Evolutionary conservation across 2,329 filamentous ascomycete species (phyloP), one percentile per base, ranked within the genome.

Genomic region (Gnomoniopsis sp.): DNA sequence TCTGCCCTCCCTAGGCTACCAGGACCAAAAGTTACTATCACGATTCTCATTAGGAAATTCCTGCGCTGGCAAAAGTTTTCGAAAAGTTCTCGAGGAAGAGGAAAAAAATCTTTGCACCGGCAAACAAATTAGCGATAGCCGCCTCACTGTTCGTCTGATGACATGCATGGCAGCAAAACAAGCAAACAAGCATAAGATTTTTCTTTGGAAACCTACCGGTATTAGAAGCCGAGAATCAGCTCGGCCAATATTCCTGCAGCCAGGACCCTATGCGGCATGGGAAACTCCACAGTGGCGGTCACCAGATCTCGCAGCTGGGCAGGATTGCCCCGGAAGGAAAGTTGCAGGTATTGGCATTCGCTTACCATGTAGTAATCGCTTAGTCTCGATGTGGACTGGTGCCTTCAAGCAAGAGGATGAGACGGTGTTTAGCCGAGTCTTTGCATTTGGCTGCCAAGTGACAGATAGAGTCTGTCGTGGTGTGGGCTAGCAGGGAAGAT

Each of bases 221-320:
- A n/a, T n/a, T 10, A 23, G 19, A 23, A 21, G 19, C 44, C 44
- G 44, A 26, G 12, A 3, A 15, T 47, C 21, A 47, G 44, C 21
- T 11, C 8, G 44, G 44, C 44, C 44, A 30, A 30, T 15, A n/a
- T 43, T 55, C 53, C 21, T 30, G 36, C 34, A 21, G 38, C 48
- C 38, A 26, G 21, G 19, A 47, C 12, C 44, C 11, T 19, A 47
- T 7, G 22, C 23, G 50, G 22, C 7, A 46, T 46, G 7, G n/a
- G 21, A 15, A 22, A 52, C 47, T 59, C 47, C 57, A 51, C 57
- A 33, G 7, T 14, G 15, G 23, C 21, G 46, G 52, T 48, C 57
- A 59, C 46, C 21, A 41, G 51, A 30, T 47, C 38, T 23, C 38
- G 4, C 12, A 1, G 21, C 26, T 17, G 50, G 38, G 8, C 50